A percentile compares a stretch with the other conserved stretches of the same genome.
These are phyloP conservation scores for Solidago caesia DNA, from an alignment of 129 eudicot species.

Conservation along the genomic window DNA sequence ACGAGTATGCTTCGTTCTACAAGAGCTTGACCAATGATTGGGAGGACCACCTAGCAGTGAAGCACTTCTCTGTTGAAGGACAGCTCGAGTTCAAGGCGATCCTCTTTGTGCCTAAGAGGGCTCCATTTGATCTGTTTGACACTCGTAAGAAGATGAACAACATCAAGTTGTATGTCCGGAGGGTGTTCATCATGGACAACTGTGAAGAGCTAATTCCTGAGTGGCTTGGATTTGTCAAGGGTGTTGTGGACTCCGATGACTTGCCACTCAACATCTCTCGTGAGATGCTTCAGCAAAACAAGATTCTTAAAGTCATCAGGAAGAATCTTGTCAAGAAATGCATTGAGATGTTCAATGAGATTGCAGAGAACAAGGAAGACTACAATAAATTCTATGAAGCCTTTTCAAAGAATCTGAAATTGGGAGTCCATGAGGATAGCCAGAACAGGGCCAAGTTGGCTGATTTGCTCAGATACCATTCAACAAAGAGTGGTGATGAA, in stretches of 20 bases:
- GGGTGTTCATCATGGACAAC: slow-evolving; percentile 91
- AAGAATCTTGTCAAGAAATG: slow-evolving; percentile 92
- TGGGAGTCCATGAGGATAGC: slow-evolving; percentile 90
- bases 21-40: slow-evolving; percentile 87
- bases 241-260: slow-evolving; percentile 91
- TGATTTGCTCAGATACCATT: slow-evolving; percentile 72
- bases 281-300: slow-evolving; percentile 89
- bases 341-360: slow-evolving; percentile 91
- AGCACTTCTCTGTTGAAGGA: slow-evolving; percentile 90
- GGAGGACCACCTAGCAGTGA: slow-evolving; percentile 90
- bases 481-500: slow-evolving; percentile 90
- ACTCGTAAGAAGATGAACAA: slow-evolving; percentile 82
- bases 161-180: slow-evolving; percentile 81
- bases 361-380: slow-evolving; percentile 86
- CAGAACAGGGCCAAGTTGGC: slow-evolving; percentile 81
- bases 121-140: slow-evolving; percentile 80
- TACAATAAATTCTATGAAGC: slow-evolving; percentile 80
- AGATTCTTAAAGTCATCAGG: slow-evolving; percentile 84
- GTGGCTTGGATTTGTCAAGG: slow-evolving; percentile 79
- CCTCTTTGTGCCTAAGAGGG: slow-evolving; percentile 75
- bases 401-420: slow-evolving; percentile 77
- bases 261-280: slow-evolving; percentile 89
- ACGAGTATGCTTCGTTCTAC: slow-evolving; percentile 85
- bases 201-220: slow-evolving; percentile 87
- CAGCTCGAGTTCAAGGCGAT: slow-evolving; percentile 85